Conservation (phyloP, 192 early-diverging fungal genomes). For the Globomyces pollinis-pini region DNA sequence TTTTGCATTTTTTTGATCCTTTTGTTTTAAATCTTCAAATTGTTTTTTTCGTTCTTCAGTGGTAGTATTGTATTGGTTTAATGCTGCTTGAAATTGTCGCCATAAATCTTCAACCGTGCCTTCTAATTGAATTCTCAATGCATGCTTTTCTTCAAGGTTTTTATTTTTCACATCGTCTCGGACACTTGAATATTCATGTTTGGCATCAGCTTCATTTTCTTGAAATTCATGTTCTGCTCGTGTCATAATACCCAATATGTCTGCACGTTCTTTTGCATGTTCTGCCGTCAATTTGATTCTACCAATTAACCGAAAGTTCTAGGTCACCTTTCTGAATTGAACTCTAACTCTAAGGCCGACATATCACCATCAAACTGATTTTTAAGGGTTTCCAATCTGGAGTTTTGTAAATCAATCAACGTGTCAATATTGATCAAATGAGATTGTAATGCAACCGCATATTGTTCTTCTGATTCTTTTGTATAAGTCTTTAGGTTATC, state of each 20-base stretch:
- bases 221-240: conserved; percentile 48
- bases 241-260: conserved; percentile 49
- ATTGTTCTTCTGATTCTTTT: conserved; percentile 49
- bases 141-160: conserved; percentile 59
- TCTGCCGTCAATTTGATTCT: conserved; percentile 37
- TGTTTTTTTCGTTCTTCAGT: conserved; percentile 52
- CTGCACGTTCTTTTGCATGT: conserved; percentile 43
- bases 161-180: conserved; percentile 59
- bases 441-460: conserved; percentile 38
- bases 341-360: conserved; percentile 41
- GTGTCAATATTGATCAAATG: conserved; percentile 53
- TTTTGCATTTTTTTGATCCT: conserved; percentile 50
- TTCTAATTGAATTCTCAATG: conserved; percentile 52
- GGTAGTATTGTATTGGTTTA: conserved; percentile 48
- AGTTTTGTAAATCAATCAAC: conserved; percentile 44
- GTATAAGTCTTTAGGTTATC: conserved; percentile 31
- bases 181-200: conserved; percentile 50
- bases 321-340: conserved; percentile 46
- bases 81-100: conserved; percentile 49
- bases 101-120: conserved; percentile 54
- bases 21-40: conserved; percentile 55
- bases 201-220: conserved; percentile 54
- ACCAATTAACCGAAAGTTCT: not conserved
- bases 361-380: conserved; percentile 43
- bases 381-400: conserved; percentile 33